Evolutionary conservation across 352 stramenopile genomes (phyloP).

Genomic region (Saprolegnia diclina): DNA sequence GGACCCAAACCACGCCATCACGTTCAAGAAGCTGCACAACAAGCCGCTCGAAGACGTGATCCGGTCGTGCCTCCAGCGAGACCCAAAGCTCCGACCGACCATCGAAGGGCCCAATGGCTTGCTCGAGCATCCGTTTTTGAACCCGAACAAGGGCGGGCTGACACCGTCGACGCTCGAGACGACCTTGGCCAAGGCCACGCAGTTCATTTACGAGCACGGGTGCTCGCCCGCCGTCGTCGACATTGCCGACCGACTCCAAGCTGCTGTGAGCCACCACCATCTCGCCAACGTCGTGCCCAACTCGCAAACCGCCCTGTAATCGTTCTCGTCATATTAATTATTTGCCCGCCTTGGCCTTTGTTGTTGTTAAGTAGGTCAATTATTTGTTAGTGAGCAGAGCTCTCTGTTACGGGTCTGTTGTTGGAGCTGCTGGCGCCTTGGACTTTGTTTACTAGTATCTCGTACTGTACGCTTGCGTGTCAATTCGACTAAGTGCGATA

Average conservation of each 20-base stretch:
- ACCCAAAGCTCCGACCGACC: slow-evolving; percentile 64
- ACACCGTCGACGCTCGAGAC: neutral
- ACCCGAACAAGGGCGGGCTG: slow-evolving; percentile 8
- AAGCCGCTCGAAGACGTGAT: slow-evolving; percentile 84
- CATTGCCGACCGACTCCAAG: neutral
- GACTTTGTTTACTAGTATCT: no score
- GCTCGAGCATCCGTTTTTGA: slow-evolving; percentile 79
- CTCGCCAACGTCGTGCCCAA: neutral
- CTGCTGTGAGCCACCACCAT: slow-evolving; percentile 12
- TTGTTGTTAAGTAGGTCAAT: no score
- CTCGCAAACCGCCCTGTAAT: neutral
- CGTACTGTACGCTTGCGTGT: no score
- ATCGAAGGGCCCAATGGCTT: slow-evolving; percentile 77
- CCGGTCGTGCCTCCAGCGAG: slow-evolving; percentile 72
- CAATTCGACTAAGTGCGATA: no score
- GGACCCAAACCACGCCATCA: slow-evolving; percentile 87
- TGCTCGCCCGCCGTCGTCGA: neutral
- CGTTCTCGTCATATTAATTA: slow-evolving; percentile 1
- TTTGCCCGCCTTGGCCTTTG: neutral
- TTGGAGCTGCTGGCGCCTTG: no score
- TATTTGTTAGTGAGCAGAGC: no score
- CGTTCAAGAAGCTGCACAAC: slow-evolving; percentile 78
- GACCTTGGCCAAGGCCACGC: neutral
- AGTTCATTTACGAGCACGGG: slow-evolving; percentile 6
- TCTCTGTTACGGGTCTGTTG: no score